Evolutionary conservation across 805 yeast species (phyloP).

Genomic region (Saccharomycopsis vini): DNA sequence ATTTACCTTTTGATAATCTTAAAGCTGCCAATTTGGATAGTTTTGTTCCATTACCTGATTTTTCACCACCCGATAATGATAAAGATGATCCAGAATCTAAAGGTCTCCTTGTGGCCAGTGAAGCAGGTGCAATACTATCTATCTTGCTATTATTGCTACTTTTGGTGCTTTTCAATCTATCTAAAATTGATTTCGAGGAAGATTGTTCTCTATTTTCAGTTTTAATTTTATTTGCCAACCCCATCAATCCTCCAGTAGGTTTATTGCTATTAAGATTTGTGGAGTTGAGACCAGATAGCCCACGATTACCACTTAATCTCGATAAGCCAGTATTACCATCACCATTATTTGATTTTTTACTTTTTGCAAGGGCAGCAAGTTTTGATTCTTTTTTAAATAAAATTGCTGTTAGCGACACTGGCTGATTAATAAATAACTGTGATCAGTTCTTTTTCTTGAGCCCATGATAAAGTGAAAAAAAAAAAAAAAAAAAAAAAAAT

Average conservation of each 20-base stretch:
- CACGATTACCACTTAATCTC: neutral
- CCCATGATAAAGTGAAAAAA: constrained; percentile 1
- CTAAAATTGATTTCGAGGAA: constrained; percentile 8
- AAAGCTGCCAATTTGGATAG: constrained; percentile 14
- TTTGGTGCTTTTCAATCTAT: neutral
- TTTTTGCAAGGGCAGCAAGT: constrained; percentile 39
- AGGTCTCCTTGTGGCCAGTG: too few species aligned
- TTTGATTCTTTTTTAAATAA: constrained; percentile 35
- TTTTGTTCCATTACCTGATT: constrained; percentile 3
- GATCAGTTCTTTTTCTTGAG: neutral
- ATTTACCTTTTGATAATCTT: neutral
- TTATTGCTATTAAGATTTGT: too few species aligned
- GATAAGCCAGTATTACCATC: neutral
- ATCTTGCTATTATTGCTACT: neutral
- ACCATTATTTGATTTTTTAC: constrained; percentile 4
- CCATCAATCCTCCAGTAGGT: too few species aligned
- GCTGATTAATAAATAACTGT: too few species aligned
- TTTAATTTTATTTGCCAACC: too few species aligned
- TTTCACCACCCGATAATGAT: too few species aligned
- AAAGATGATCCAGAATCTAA: neutral
- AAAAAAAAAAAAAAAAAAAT: constrained; percentile 11
- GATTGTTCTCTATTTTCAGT: too few species aligned
- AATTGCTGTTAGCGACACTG: constrained; percentile 5
- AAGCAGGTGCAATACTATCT: too few species aligned
- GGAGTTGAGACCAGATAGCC: too few species aligned